These are phyloP conservation scores for Botrytis sinoallii DNA, from an alignment of 2,329 filamentous ascomycete species.

Conservation along the genomic window DNA sequence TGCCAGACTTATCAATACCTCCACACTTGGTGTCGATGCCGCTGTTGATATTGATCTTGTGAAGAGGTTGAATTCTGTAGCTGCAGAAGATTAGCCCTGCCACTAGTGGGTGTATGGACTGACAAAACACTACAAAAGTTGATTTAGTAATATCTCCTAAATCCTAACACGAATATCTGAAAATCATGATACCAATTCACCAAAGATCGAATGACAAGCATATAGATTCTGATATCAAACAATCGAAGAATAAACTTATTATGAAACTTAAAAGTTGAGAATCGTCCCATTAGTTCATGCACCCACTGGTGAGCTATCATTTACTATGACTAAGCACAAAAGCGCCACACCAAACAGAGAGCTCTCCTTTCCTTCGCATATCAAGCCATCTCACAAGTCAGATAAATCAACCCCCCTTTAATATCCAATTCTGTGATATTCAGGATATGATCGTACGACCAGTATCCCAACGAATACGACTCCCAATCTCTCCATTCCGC, in stretches of 20 bases:
- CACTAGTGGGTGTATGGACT: neutral
- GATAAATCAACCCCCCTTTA: neutral
- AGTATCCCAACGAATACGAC: neutral
- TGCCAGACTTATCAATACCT: neutral
- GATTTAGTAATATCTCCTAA: too few species aligned
- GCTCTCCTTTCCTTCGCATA: neutral
- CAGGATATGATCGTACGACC: neutral
- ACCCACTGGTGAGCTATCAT: neutral
- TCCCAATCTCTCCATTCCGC: neutral
- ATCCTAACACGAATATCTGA: fast-evolving
- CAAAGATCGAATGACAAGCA: fast-evolving
- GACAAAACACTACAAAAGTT: too few species aligned
- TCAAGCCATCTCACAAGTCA: neutral
- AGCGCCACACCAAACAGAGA: neutral
- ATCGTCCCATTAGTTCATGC: neutral
- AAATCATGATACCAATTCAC: fast-evolving
- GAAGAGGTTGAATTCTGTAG: neutral
- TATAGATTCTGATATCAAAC: fast-evolving
- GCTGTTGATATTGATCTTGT: neutral
- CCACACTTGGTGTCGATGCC: neutral
- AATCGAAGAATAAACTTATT: neutral
- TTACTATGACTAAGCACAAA: slow-evolving; percentile 1
- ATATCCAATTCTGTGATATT: neutral
- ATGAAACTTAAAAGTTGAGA: neutral
- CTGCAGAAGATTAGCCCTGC: neutral